Percentiles rank a stretch among this genome's conserved stretches.
phyloP scores from a whole-genome alignment of 371 early-diverging fungal species.

The Mortierella sp. region DNA sequence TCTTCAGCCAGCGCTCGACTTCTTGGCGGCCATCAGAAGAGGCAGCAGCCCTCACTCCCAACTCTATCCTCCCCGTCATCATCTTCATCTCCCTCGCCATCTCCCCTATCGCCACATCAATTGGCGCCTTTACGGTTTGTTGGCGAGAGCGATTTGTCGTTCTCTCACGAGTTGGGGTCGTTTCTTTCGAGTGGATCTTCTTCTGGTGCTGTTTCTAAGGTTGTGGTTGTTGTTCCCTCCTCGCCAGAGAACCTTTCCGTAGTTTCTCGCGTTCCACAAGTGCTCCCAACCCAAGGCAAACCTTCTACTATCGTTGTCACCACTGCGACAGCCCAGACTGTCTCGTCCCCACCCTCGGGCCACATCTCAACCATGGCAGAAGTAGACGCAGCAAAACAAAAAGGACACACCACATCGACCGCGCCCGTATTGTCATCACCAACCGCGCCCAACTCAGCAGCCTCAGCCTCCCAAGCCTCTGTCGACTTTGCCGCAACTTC shows the following conservation, averaged over 20 bases:
- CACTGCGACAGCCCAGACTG: not conserved
- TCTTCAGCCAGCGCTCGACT: not conserved
- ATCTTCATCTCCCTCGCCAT: not conserved
- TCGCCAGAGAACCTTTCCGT: not conserved
- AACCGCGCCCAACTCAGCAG: conserved; percentile 9
- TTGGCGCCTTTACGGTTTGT: conserved; percentile 8
- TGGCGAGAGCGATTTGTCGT: conserved; percentile 11
- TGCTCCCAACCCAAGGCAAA: not conserved
- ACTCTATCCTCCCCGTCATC: not conserved
- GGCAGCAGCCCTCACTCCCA: not conserved
- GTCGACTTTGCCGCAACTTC: conserved; percentile 7
- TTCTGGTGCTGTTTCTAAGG: not conserved
- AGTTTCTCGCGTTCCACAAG: conserved; percentile 7
- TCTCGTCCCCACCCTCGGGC: not conserved
- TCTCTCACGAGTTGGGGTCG: conserved; percentile 1
- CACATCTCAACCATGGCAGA: not conserved
- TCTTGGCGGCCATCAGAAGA: not conserved
- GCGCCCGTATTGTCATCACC: not conserved
- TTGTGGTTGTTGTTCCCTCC: not conserved
- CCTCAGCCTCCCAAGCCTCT: conserved; percentile 1
- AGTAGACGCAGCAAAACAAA: not conserved
- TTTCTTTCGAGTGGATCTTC: not conserved
- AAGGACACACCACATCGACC: not conserved
- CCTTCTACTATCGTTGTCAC: not conserved
- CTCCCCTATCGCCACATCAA: not conserved